Evolutionary conservation across 192 early-diverging fungal species (phyloP).

Genomic region (Rhizoclosmatium sp.): DNA sequence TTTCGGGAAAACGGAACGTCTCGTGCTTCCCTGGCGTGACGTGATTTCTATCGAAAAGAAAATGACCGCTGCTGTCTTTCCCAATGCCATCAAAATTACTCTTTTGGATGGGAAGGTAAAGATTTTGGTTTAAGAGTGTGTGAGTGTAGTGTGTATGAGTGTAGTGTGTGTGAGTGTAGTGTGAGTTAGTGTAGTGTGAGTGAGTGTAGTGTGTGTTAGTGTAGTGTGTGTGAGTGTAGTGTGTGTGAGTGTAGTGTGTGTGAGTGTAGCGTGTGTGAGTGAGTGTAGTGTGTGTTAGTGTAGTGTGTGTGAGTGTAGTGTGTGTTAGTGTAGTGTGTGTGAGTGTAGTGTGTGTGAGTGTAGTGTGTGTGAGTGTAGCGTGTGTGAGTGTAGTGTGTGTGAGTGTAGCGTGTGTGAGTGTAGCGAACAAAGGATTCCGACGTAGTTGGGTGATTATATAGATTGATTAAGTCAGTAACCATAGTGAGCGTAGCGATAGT

Average conservation of each 20-base stretch:
- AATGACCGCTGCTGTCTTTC: slow-evolving; percentile 84
- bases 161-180: background rate
- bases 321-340: background rate
- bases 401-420: background rate
- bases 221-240: background rate
- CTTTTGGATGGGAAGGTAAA: slow-evolving; percentile 68
- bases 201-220: background rate
- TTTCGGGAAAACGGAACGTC: slow-evolving; percentile 83
- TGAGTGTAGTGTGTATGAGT: background rate
- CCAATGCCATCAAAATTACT: slow-evolving; percentile 87
- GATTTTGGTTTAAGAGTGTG: background rate
- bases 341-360: background rate
- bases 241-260: background rate
- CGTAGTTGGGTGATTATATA: too few relatives aligned
- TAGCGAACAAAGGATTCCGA: too few relatives aligned
- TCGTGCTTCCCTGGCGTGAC: slow-evolving; percentile 79
- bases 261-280: background rate
- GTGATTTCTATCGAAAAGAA: slow-evolving; percentile 86
- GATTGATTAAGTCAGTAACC: too few relatives aligned
- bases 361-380: background rate
- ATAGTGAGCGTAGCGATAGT: too few relatives aligned
- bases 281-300: background rate
- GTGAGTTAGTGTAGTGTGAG: background rate
- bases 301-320: background rate
- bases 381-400: background rate